Base-by-base conservation (phyloP, 352 stramenopile species). In the Phytophthora multivora region DNA sequence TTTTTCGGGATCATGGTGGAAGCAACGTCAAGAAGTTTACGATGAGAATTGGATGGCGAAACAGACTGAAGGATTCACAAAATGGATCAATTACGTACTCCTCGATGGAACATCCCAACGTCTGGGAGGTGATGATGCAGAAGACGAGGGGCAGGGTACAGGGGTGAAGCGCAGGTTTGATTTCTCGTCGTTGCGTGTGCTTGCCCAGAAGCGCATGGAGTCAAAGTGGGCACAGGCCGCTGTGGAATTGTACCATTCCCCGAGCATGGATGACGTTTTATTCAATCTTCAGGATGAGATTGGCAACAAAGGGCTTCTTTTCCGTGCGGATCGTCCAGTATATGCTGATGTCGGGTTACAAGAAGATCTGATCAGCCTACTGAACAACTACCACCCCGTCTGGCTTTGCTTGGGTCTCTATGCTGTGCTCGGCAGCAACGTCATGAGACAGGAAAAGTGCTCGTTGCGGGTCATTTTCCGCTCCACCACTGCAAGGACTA, bases 381-480 rank as follows among this genome's bases (percentile, higher is more conserved):
- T 98, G 21, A 93, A 97, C 41, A 95, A 91, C 9, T 98, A 98
- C 59, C 81, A 97, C 30, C 89, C 88, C 1, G 81, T 94, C 5
- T 98, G 93, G 93, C 79, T 98, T 15, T 86, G 85, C 26, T 64
- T 98, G 7, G 93, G 86, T 0, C 71, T 98, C 6, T 90, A 97
- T 68, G 89, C 83, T 12, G 84, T 98, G 38, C 72, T 97, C 3
- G 89, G 87, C 6, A 73, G 73, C 26, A 64, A 74, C 48, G 70
- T 79, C 6, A 80, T 93, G 70, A 57, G 50, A 23, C 47, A 82
- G 30, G 84, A 91, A 46, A 82, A 84, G 35, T 90, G 81, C 31
- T 80, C 72, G 2, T 40, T 92, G 21, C 69, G 71, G 5, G 63
- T 59, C 5, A 78, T 93, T 39, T 89, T 90, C 64, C 68, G 57